A percentile compares a stretch with the other conserved stretches of the same genome.
phyloP scores from a whole-genome alignment of 139 green algal species.

The Zygnema cylindricum region DNA sequence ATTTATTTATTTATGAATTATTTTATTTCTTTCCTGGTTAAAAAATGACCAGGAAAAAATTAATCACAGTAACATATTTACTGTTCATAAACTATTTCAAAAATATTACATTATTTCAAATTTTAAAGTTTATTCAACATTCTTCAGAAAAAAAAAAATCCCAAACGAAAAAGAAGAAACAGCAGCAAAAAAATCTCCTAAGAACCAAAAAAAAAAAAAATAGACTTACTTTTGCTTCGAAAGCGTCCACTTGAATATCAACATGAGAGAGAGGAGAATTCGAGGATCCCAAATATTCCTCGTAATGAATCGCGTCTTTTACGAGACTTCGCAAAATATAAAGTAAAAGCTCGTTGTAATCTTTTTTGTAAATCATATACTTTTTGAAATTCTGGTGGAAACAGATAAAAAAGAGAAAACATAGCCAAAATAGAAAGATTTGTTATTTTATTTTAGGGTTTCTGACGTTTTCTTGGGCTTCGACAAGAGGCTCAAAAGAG shows the following conservation, averaged over 20 bases:
- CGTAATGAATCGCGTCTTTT: constrained; percentile 65
- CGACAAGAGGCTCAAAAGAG: constrained; percentile 19
- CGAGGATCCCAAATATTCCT: constrained; percentile 45
- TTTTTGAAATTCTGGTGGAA: constrained; percentile 78
- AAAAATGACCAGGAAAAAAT: neutral
- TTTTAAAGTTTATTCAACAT: no score
- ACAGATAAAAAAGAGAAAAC: no score
- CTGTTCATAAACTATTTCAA: no score
- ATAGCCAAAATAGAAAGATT: no score
- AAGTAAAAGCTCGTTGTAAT: constrained; percentile 73
- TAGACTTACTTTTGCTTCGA: constrained; percentile 77
- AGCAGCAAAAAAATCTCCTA: no score
- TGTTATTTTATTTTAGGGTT: no score
- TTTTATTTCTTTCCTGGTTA: no score
- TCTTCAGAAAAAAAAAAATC: no score
- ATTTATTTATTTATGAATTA: no score
- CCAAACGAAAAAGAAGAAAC: no score
- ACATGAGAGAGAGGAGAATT: constrained; percentile 4
- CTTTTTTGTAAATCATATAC: constrained; percentile 66
- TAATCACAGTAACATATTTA: neutral
- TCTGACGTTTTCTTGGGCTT: neutral
- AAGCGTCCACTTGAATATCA: constrained; percentile 62
- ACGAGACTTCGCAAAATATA: constrained; percentile 74
- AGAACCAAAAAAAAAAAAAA: neutral
- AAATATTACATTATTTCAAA: no score